A percentile compares a stretch with the other conserved stretches of the same genome.
These are phyloP conservation scores for Paraconiothyrium brasiliense DNA, from an alignment of 2,329 filamentous ascomycete species.

Conservation along the genomic window DNA sequence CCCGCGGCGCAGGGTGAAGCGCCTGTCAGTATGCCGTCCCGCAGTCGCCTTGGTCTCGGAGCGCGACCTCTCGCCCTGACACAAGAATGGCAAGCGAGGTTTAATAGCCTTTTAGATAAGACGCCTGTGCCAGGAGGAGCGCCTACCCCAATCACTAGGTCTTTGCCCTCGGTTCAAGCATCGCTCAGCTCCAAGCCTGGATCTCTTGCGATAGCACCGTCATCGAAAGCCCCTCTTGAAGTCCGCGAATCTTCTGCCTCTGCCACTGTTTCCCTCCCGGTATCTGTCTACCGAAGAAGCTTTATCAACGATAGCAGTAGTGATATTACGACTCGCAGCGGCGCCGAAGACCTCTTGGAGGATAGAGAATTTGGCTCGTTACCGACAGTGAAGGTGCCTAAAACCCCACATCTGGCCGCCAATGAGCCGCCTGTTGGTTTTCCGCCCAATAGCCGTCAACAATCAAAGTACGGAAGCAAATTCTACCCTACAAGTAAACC, in stretches of 20 bases:
- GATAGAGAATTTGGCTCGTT: slow-evolving; percentile 59
- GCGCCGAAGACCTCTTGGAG: slow-evolving; percentile 53
- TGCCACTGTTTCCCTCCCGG: slow-evolving; percentile 77
- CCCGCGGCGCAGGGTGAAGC: slow-evolving; percentile 49
- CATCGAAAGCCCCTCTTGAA: slow-evolving; percentile 70
- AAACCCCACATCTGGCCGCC: slow-evolving; percentile 44
- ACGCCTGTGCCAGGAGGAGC: slow-evolving; percentile 43
- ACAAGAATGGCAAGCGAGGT: slow-evolving; percentile 79
- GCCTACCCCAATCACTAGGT: slow-evolving; percentile 37
- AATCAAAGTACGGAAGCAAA: slow-evolving; percentile 18
- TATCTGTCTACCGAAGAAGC: slow-evolving; percentile 29
- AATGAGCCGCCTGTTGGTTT: slow-evolving; percentile 41
- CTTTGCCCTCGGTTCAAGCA: slow-evolving; percentile 36
- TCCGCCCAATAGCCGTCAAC: slow-evolving; percentile 24
- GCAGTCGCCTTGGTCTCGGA: slow-evolving; percentile 39
- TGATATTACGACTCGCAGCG: slow-evolving; percentile 52
- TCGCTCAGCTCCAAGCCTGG: slow-evolving; percentile 51
- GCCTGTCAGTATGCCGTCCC: slow-evolving; percentile 53
- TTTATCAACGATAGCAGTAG: slow-evolving; percentile 42
- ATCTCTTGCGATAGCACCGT: slow-evolving; percentile 69
- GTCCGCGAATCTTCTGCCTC: slow-evolving; percentile 55
- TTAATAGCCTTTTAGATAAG: slow-evolving; percentile 80
- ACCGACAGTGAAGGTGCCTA: slow-evolving; percentile 49
- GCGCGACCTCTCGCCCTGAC: slow-evolving; percentile 52
- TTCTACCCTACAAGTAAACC: slow-evolving; percentile 9